These are phyloP conservation scores for Karstenula rhodostoma DNA, from an alignment of 2,329 filamentous ascomycete species.

Conservation along the genomic window DNA sequence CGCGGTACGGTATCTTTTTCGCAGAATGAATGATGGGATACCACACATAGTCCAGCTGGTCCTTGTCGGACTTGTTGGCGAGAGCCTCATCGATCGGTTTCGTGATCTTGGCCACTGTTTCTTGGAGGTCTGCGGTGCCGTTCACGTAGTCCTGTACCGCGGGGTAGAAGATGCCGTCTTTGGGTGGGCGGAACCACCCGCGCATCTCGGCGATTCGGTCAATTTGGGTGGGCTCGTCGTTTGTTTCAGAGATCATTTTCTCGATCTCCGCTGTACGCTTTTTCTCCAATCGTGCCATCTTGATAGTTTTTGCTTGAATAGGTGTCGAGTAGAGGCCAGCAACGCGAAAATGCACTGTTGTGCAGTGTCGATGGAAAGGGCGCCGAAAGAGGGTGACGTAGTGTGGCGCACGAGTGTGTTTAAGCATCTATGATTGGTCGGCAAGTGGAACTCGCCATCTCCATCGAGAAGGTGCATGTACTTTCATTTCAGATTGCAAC, in stretches of 20 bases:
- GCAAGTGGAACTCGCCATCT: conserved; percentile 1
- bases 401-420: conserved; percentile 1
- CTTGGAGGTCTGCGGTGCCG: conserved; percentile 24
- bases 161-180: conserved; percentile 32
- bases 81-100: conserved; percentile 38
- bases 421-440: background rate
- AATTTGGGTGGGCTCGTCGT: conserved; percentile 31
- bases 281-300: conserved; percentile 26
- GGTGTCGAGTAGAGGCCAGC: too few relatives aligned
- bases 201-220: conserved; percentile 41
- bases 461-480: conserved; percentile 3
- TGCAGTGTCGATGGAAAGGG: background rate
- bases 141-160: conserved; percentile 35
- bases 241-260: conserved; percentile 26
- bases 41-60: conserved; percentile 36
- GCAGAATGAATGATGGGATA: conserved; percentile 44
- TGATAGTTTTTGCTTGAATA: conserved; percentile 17
- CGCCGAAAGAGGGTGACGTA: conserved; percentile 6
- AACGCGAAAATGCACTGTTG: conserved; percentile 1
- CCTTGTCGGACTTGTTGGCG: conserved; percentile 26
- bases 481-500: background rate
- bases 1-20: conserved; percentile 30
- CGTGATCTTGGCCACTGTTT: conserved; percentile 28
- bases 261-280: conserved; percentile 12
- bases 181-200: conserved; percentile 39